phyloP scores from a whole-genome alignment of 139 green algal species.

The Asterochloris sp. region DNA sequence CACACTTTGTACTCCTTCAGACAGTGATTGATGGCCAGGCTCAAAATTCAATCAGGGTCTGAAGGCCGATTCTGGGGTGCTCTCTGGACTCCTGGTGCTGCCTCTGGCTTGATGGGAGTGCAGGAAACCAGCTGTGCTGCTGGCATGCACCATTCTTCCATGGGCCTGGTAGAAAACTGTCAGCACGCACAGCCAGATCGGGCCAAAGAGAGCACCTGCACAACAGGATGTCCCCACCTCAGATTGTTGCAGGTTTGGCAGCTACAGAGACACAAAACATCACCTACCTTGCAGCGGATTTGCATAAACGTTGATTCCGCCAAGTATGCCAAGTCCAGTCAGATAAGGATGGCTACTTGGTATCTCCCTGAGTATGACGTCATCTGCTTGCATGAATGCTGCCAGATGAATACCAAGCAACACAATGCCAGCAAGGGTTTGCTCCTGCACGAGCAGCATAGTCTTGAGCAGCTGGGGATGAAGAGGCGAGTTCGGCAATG shows the following conservation, averaged over 20 bases:
- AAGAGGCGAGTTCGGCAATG: neutral
- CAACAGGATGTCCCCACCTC: neutral
- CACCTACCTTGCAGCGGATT: constrained; percentile 47
- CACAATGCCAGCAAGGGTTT: neutral
- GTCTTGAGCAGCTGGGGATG: neutral
- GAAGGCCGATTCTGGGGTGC: too few relatives aligned
- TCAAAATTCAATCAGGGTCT: too few relatives aligned
- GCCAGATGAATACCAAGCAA: constrained; percentile 29
- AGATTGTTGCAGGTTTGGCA: neutral
- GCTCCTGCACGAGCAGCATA: neutral
- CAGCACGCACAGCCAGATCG: constrained; percentile 58
- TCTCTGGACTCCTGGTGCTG: too few relatives aligned
- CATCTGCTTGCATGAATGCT: constrained; percentile 51
- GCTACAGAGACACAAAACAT: neutral
- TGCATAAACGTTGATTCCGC: constrained; percentile 52
- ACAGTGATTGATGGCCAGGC: too few relatives aligned
- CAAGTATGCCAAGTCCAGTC: constrained; percentile 37
- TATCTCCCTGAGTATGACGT: constrained; percentile 55
- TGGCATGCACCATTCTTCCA: constrained; percentile 2
- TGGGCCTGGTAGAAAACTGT: constrained; percentile 53
- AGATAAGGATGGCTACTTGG: constrained; percentile 53
- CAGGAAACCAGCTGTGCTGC: too few relatives aligned
- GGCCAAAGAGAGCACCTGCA: constrained; percentile 45
- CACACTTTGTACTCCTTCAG: too few relatives aligned
- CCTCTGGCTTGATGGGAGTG: too few relatives aligned